phyloP scores from a whole-genome alignment of 306 rosid species.

The Gynostemma pentaphyllum region DNA sequence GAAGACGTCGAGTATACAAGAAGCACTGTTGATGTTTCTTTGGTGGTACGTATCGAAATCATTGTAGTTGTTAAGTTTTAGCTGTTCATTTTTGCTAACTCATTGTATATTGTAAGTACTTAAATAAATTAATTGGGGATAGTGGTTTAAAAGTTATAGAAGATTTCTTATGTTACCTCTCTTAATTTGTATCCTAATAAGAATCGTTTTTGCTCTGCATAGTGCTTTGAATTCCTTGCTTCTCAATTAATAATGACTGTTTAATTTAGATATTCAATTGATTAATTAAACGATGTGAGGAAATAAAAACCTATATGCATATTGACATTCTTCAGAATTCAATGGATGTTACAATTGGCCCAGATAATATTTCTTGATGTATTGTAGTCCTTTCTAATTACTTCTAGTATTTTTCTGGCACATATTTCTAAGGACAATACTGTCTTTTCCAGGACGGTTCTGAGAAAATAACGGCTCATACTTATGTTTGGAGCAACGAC shows the following conservation, averaged over 20 bases:
- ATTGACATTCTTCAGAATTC: neutral
- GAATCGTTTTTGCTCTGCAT: neutral
- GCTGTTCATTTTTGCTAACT: neutral
- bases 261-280: neutral
- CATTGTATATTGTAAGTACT: neutral
- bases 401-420: neutral
- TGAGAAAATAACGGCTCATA: conserved; percentile 26
- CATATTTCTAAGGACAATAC: neutral
- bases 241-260: neutral
- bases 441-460: conserved; percentile 42
- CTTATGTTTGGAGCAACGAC: conserved; percentile 68
- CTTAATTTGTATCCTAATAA: neutral
- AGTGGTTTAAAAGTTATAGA: neutral
- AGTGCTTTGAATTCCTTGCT: neutral
- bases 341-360: neutral
- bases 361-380: neutral
- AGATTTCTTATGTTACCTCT: neutral
- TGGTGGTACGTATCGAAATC: conserved; percentile 22
- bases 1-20: conserved; percentile 79
- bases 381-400: neutral
- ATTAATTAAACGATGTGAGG: neutral
- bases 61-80: neutral
- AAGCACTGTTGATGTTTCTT: conserved; percentile 41
- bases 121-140: neutral
- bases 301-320: neutral